Conservation (phyloP, 169 alveolate genomes). For the Eimeria sp. region DNA sequence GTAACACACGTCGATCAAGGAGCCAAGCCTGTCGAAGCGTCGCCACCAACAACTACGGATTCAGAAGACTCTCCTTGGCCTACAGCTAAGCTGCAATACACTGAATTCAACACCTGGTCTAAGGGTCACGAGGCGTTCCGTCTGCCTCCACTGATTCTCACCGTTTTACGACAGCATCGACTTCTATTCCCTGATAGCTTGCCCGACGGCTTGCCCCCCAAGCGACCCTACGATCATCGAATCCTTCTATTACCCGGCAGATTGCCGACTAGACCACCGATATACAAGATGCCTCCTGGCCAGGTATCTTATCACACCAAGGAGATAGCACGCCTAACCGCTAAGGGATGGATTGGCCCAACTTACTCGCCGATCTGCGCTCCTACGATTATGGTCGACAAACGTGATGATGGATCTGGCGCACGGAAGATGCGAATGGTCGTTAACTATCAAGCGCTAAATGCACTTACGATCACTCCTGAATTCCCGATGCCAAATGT, state of each 20-base stretch:
- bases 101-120: background rate
- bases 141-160: background rate
- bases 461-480: background rate
- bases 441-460: background rate
- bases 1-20: too few species aligned
- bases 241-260: background rate
- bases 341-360: too few species aligned
- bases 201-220: background rate
- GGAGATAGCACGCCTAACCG: too few species aligned
- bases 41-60: background rate
- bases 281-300: too few species aligned
- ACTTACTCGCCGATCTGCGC: too few species aligned
- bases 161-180: background rate
- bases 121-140: background rate
- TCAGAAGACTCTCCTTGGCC: background rate
- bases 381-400: background rate
- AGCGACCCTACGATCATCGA: slow-evolving; percentile 8
- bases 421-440: background rate
- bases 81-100: background rate
- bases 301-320: too few species aligned
- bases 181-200: background rate
- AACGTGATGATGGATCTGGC: background rate
- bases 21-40: too few species aligned
- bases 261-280: background rate
- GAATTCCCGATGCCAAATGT: background rate